Conservation (phyloP, 176 grass and related monocot genomes). For the Oryza australiensis region DNA sequence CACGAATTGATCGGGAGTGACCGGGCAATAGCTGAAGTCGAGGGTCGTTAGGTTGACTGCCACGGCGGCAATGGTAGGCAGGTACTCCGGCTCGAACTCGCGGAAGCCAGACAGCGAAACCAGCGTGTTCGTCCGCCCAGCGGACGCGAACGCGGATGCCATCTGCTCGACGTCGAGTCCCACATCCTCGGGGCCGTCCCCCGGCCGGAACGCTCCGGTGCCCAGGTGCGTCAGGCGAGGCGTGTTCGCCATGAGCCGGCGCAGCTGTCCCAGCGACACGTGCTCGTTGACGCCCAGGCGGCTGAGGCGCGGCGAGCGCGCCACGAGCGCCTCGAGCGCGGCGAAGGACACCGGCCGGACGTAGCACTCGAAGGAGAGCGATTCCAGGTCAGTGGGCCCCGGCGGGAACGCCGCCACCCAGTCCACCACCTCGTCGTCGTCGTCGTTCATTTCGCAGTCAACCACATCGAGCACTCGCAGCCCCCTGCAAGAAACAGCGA, state of each 20-base stretch:
- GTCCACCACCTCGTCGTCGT: slow-evolving; percentile 49
- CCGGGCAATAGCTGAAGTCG: slow-evolving; percentile 73
- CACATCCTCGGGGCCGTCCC: slow-evolving; percentile 40
- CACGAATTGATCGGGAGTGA: slow-evolving; percentile 58
- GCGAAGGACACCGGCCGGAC: slow-evolving; percentile 41
- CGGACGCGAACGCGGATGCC: slow-evolving; percentile 36
- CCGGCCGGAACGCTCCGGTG: slow-evolving; percentile 65
- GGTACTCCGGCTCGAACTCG: slow-evolving; percentile 61
- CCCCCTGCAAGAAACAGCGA: slow-evolving; percentile 21
- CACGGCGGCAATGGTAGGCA: slow-evolving; percentile 55
- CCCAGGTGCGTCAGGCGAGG: slow-evolving; percentile 73
- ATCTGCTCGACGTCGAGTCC: slow-evolving; percentile 52
- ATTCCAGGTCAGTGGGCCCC: slow-evolving; percentile 53
- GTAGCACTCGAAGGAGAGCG: slow-evolving; percentile 80
- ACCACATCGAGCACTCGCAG: slow-evolving; percentile 75
- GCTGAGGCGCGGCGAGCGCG: slow-evolving; percentile 64
- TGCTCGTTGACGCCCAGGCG: slow-evolving; percentile 74
- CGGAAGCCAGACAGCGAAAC: slow-evolving; percentile 88
- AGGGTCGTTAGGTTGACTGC: slow-evolving; percentile 57
- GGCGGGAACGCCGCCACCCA: slow-evolving; percentile 75
- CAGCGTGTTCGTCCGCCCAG: slow-evolving; percentile 37
- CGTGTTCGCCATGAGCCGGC: slow-evolving; percentile 63
- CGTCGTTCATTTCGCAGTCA: slow-evolving; percentile 64
- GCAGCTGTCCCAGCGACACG: slow-evolving; percentile 70
- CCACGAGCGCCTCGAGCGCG: slow-evolving; percentile 65